Evolutionary conservation across 257 asterid species (phyloP), one percentile per base, ranked within the genome.

Genomic region (Handroanthus guayacan): DNA sequence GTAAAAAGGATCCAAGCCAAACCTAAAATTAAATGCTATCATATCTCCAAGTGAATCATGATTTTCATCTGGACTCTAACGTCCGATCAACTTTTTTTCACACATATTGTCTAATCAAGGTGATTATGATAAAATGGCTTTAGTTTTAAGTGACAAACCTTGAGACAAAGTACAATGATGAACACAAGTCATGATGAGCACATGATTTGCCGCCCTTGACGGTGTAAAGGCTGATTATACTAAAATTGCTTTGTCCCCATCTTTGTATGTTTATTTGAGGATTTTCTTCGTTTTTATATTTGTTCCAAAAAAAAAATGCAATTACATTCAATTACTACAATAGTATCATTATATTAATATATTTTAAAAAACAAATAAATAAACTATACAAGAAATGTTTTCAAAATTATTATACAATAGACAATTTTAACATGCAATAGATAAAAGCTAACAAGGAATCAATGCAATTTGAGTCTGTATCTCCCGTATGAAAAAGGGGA

Each of bases 61-160:
- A 25, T 39, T 69, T 57, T 64, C 54, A 36, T 65, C 4, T 62
- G 2, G 43, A 43, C 20, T 44, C 25, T 62, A 17, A 47, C 4
- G 74, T 67, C 71, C 16, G 75, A 79, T 76, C 82, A 76, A 57
- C 86, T 73, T 69, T 52, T 37, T 67, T 47, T 51, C 50, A 58
- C 51, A 62, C 52, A 69, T 51, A 74, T 72, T 68, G 86, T 86
- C 86, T 62, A 81, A 79, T 86, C 86, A 71, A 76, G 54, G 51
- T 51, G 80, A 78, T 79, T 47, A 45, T 75, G 41, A 70, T 36
- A 12, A 73, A 50, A 67, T 73, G 57, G 63, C 31, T 31, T 54
- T 75, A 39, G n/a, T 14, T 13, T 13, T 64, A 60, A 76, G 72
- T 67, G 78, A 72, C 72, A 62, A 39, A 67, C 70, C 71, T 54